Conservation (phyloP, 2,329 filamentous ascomycete species). For the Paecilomyces sp. region DNA sequence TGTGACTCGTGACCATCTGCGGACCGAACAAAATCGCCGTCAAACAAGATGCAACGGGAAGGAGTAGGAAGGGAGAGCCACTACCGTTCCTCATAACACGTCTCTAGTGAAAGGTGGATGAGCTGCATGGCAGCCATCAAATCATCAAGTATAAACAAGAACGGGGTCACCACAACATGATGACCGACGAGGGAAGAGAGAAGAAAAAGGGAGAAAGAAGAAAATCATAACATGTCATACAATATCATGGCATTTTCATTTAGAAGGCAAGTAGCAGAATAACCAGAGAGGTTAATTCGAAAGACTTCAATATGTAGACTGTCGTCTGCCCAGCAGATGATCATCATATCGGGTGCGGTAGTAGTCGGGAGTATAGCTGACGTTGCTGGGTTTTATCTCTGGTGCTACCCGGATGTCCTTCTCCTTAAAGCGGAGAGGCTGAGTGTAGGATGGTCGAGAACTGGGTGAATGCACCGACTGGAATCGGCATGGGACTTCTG, state of each 20-base stretch:
- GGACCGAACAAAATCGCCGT: not conserved
- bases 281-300: not conserved
- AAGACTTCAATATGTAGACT: slow-evolving; percentile 15
- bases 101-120: not conserved
- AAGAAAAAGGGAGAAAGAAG: not conserved
- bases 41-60: not conserved
- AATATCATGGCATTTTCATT: not conserved
- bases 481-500: slow-evolving; percentile 15
- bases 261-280: not conserved
- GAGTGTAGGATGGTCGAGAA: slow-evolving; percentile 11
- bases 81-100: not conserved
- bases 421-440: slow-evolving; percentile 12
- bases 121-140: not conserved
- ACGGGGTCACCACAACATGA: not conserved
- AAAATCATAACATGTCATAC: not conserved
- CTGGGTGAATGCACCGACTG: slow-evolving; percentile 15
- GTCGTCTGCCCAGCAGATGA: slow-evolving; percentile 16
- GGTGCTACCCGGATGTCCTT: slow-evolving; percentile 22
- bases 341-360: slow-evolving; percentile 13
- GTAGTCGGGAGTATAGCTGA: slow-evolving; percentile 11
- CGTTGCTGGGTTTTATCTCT: slow-evolving; percentile 18
- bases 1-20: not conserved
- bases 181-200: not conserved
- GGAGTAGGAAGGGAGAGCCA: not conserved
- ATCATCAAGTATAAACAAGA: not conserved